phyloP scores from a whole-genome alignment of 2,329 filamentous ascomycete species.

The Aspergillus sp. region DNA sequence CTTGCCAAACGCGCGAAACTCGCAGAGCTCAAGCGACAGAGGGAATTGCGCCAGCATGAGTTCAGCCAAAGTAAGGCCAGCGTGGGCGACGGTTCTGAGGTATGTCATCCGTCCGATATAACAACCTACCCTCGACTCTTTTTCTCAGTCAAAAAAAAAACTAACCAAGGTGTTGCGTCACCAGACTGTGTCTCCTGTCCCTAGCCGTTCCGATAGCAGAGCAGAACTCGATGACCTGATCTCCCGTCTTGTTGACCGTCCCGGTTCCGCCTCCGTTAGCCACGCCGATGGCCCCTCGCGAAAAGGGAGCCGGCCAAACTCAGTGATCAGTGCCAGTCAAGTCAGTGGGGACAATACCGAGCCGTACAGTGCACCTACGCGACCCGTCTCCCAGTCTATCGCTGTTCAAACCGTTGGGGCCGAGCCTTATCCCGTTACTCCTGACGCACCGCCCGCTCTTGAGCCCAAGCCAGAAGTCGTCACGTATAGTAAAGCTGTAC shows the following conservation, averaged over 20 bases:
- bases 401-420: conserved; percentile 71
- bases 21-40: conserved; percentile 89
- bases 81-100: conserved; percentile 68
- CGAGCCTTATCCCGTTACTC: conserved; percentile 71
- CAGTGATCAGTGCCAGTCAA: conserved; percentile 78
- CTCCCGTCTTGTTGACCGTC: conserved; percentile 76
- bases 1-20: conserved; percentile 95
- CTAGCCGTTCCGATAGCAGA: conserved; percentile 62
- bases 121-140: background rate
- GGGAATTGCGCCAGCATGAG: conserved; percentile 78
- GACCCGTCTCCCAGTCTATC: conserved; percentile 44
- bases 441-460: conserved; percentile 64
- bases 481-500: conserved; percentile 95
- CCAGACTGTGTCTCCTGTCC: conserved; percentile 68
- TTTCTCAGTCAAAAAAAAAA: too few relatives aligned
- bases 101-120: conserved; percentile 40
- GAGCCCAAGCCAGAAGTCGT: conserved; percentile 68
- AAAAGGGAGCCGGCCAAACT: conserved; percentile 74
- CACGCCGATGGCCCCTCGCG: conserved; percentile 47
- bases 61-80: conserved; percentile 68
- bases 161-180: conserved; percentile 12
- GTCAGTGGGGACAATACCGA: conserved; percentile 67
- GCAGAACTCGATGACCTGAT: conserved; percentile 83
- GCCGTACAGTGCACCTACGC: conserved; percentile 37
- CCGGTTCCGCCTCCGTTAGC: conserved; percentile 64